phyloP scores from a whole-genome alignment of 176 grass and related monocot genomes.

The Olyra latifolia region DNA sequence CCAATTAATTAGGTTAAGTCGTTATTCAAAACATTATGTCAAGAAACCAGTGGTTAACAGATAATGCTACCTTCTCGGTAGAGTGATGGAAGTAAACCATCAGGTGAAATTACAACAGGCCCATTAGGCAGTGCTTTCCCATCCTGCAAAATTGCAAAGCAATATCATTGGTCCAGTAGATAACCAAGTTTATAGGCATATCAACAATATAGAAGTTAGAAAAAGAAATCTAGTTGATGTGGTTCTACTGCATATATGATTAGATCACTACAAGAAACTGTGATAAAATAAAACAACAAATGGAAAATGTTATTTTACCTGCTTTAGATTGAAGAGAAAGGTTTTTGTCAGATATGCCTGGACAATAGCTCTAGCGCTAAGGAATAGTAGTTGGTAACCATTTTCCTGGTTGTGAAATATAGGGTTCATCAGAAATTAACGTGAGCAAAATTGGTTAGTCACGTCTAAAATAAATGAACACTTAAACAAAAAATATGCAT shows the following conservation, averaged over 20 bases:
- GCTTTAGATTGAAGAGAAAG: conserved; percentile 96
- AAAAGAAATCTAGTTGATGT: neutral
- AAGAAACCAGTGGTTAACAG: conserved; percentile 1
- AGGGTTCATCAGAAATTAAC: conserved; percentile 13
- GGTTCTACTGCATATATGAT: neutral
- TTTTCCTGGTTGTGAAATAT: conserved; percentile 77
- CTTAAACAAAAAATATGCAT: neutral
- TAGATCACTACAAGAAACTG: neutral
- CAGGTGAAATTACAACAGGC: conserved; percentile 97
- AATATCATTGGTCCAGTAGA: neutral
- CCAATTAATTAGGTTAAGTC: conserved; percentile 1
- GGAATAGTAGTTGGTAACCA: conserved; percentile 94
- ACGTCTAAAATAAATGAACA: neutral
- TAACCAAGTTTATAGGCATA: neutral
- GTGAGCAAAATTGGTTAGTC: conserved; percentile 20
- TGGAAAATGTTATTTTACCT: conserved; percentile 46
- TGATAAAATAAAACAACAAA: conserved; percentile 3
- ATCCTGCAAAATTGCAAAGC: conserved; percentile 62
- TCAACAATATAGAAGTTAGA: neutral
- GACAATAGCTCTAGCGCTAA: conserved; percentile 98
- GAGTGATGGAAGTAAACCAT: conserved; percentile 95
- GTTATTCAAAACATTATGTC: neutral
- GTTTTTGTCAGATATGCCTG: conserved; percentile 98
- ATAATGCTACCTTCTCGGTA: conserved; percentile 83
- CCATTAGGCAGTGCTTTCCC: conserved; percentile 93